Evolutionary conservation across 805 yeast species (phyloP).

Genomic region (Maudiozyma pseudohumilis): DNA sequence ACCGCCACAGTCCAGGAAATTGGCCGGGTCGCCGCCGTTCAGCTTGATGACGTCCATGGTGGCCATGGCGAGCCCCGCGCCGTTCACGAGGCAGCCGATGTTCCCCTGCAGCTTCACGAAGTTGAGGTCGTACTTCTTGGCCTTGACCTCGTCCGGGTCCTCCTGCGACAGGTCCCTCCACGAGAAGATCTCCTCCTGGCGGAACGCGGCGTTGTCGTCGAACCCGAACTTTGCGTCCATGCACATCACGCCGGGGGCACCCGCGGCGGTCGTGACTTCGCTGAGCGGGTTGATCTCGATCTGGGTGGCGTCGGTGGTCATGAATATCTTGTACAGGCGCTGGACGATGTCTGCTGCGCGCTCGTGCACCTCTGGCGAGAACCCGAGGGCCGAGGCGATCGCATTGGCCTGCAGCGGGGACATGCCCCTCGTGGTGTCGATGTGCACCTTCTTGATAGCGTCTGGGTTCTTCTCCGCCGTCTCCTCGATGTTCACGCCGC

Average conservation of each 20-base stretch:
- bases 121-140: slow-evolving; percentile 81
- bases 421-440: slow-evolving; percentile 63
- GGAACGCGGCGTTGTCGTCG: slow-evolving; percentile 91
- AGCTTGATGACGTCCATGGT: slow-evolving; percentile 98
- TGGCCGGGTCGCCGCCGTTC: slow-evolving; percentile 98
- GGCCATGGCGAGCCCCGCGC: slow-evolving; percentile 99
- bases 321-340: slow-evolving; percentile 80
- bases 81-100: slow-evolving; percentile 97
- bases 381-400: slow-evolving; percentile 75
- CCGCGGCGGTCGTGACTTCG: slow-evolving; percentile 49
- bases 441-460: slow-evolving; percentile 81
- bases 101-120: slow-evolving; percentile 97
- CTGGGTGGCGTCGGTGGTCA: slow-evolving; percentile 92
- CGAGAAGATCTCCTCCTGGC: slow-evolving; percentile 77
- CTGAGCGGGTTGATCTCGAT: slow-evolving; percentile 97
- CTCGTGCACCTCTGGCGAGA: slow-evolving; percentile 62
- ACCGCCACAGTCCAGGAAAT: slow-evolving; percentile 99
- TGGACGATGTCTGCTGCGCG: slow-evolving; percentile 83
- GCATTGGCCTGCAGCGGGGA: slow-evolving; percentile 64
- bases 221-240: slow-evolving; percentile 99
- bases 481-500: slow-evolving; percentile 99
- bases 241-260: slow-evolving; percentile 76
- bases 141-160: slow-evolving; percentile 94
- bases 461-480: slow-evolving; percentile 87
- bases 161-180: slow-evolving; percentile 98